Percentiles rank a stretch among this genome's conserved stretches.
Conservation (phyloP, 176 grass and related monocot genomes). For the Aechmea fasciata region DNA sequence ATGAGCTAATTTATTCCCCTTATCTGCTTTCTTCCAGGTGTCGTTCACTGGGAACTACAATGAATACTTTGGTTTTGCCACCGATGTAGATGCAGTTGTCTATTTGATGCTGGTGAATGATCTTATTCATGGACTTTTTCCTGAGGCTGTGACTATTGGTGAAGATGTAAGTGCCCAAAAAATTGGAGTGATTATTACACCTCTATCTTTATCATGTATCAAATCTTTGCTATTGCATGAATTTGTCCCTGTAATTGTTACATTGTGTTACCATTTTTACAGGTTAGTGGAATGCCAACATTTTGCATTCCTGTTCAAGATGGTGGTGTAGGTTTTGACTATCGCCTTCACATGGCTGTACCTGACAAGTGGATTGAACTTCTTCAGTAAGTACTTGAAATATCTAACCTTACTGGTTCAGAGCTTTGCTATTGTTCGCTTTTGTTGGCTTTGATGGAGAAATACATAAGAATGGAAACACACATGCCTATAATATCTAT, state of each 20-base stretch:
- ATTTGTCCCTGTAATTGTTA: background rate
- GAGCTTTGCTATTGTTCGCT: background rate
- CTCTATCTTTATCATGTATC: conserved; percentile 11
- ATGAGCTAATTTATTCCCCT: background rate
- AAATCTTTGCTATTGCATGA: background rate
- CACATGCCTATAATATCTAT: too few species aligned
- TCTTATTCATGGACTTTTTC: conserved; percentile 78
- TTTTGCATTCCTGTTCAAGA: conserved; percentile 67
- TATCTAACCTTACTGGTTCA: background rate
- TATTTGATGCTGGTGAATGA: conserved; percentile 94
- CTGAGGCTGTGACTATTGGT: conserved; percentile 61
- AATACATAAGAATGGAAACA: too few species aligned
- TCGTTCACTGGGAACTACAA: conserved; percentile 76
- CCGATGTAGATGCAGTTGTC: conserved; percentile 80
- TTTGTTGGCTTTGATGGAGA: background rate
- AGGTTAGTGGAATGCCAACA: conserved; percentile 94
- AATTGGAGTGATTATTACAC: conserved; percentile 10
- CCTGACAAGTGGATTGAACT: conserved; percentile 94
- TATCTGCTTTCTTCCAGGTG: conserved; percentile 24
- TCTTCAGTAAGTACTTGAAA: conserved; percentile 50
- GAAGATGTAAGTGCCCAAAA: conserved; percentile 63
- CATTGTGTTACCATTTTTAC: conserved; percentile 20
- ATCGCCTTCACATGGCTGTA: conserved; percentile 84
- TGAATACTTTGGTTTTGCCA: conserved; percentile 84
- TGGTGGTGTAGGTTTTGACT: conserved; percentile 81